A percentile compares a stretch with the other conserved stretches of the same genome.
Evolutionary conservation across 225 moss, liverwort and hornwort genomes (phyloP).

Genomic region (Physcomitrium patens): DNA sequence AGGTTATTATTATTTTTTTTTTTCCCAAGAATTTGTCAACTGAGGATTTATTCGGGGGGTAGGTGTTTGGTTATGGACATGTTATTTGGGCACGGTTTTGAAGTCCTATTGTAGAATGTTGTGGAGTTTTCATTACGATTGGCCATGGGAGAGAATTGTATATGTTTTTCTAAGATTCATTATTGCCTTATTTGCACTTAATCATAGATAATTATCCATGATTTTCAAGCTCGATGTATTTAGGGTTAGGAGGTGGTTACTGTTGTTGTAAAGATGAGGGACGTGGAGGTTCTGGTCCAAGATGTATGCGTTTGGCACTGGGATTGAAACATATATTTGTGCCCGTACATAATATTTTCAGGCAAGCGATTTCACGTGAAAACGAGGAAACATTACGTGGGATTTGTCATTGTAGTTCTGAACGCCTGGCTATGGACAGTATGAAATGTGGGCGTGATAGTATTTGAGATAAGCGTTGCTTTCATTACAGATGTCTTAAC

Average conservation of each 20-base stretch:
- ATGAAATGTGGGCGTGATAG: not conserved
- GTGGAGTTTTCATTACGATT: too few relatives aligned
- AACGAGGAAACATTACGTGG: not conserved
- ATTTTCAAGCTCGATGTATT: not conserved
- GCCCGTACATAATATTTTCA: not conserved
- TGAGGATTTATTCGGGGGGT: not conserved
- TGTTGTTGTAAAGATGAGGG: not conserved
- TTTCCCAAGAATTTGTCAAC: not conserved
- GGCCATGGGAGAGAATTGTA: not conserved
- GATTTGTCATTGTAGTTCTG: not conserved
- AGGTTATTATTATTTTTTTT: not conserved
- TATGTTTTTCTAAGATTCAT: not conserved
- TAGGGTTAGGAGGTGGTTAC: conserved; percentile 34
- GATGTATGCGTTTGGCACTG: too few relatives aligned
- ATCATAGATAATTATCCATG: not conserved
- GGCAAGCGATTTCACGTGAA: conserved; percentile 1
- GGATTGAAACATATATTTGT: not conserved
- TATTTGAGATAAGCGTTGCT: not conserved
- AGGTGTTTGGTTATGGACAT: not conserved
- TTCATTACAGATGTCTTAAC: too few relatives aligned
- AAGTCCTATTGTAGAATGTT: not conserved
- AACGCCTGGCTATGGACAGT: not conserved
- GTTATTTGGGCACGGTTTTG: not conserved
- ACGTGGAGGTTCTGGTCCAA: not conserved
- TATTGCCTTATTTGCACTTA: conserved; percentile 8